These are phyloP conservation scores for Acmispon strigosus DNA, from an alignment of 306 rosid genomes.

Conservation along the genomic window DNA sequence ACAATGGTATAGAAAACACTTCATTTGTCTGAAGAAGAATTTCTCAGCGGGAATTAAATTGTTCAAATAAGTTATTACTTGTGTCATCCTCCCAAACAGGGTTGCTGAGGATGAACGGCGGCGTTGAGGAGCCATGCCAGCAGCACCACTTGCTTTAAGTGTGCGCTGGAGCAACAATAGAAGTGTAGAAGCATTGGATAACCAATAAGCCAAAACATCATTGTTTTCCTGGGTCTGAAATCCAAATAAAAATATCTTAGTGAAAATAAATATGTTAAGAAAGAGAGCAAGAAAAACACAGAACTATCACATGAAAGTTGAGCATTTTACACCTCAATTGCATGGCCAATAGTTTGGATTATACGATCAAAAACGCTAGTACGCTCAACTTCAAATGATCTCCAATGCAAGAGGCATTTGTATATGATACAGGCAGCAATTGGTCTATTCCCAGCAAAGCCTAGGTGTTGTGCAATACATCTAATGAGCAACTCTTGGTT, in stretches of 20 bases:
- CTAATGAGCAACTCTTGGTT: slow-evolving; percentile 57
- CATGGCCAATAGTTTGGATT: slow-evolving; percentile 49
- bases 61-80: slow-evolving; percentile 31
- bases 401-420: slow-evolving; percentile 60
- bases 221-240: slow-evolving; percentile 53
- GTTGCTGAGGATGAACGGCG: slow-evolving; percentile 53
- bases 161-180: slow-evolving; percentile 59
- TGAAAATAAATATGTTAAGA: slow-evolving; percentile 4
- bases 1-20: background rate
- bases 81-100: slow-evolving; percentile 58
- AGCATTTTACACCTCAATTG: slow-evolving; percentile 45
- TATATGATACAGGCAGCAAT: slow-evolving; percentile 50
- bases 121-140: slow-evolving; percentile 63
- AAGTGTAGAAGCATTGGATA: slow-evolving; percentile 52
- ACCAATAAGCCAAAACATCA: slow-evolving; percentile 51
- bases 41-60: background rate
- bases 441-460: slow-evolving; percentile 52
- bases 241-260: slow-evolving; percentile 20
- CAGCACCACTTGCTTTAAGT: slow-evolving; percentile 62
- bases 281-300: slow-evolving; percentile 1
- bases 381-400: slow-evolving; percentile 65
- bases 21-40: slow-evolving; percentile 9
- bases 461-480: slow-evolving; percentile 45
- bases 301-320: slow-evolving; percentile 12
- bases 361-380: slow-evolving; percentile 56